Percentiles rank a stretch among this genome's conserved stretches.
These are phyloP conservation scores for Pisolithus marmoratus DNA, from an alignment of 768 basidiomycete species.

Conservation along the genomic window DNA sequence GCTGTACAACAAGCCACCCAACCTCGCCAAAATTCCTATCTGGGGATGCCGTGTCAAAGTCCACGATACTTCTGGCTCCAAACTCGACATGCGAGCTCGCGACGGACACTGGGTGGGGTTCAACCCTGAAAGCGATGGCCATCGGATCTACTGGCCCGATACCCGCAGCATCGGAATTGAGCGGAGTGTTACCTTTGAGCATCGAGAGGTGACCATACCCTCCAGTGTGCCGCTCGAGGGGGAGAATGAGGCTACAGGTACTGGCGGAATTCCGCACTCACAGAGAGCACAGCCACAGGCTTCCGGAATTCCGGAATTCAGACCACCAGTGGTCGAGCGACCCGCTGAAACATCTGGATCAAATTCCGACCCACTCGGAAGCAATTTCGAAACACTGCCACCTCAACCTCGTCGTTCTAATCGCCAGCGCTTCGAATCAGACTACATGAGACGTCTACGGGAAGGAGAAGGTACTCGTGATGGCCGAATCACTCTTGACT, in stretches of 20 bases:
- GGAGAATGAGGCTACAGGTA: too few relatives aligned
- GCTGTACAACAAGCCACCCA: not conserved
- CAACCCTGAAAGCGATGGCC: not conserved
- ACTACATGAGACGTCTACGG: not conserved
- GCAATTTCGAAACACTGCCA: not conserved
- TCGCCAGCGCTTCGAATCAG: not conserved
- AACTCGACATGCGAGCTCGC: not conserved
- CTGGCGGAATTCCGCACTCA: too few relatives aligned
- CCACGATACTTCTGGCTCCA: not conserved
- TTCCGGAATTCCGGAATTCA: too few relatives aligned
- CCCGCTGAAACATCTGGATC: not conserved
- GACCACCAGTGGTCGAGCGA: too few relatives aligned
- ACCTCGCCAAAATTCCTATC: not conserved
- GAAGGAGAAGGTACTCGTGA: not conserved
- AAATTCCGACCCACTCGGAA: not conserved
- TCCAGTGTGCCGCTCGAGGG: not conserved
- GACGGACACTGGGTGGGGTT: not conserved
- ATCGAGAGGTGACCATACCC: not conserved
- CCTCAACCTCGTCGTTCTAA: not conserved
- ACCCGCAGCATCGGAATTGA: slow-evolving; percentile 1
- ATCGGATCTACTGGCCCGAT: not conserved
- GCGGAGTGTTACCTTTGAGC: slow-evolving; percentile 5
- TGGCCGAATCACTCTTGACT: not conserved
- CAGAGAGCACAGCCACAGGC: too few relatives aligned
- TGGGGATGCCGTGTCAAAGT: not conserved